Conservation (phyloP, 1,284 basidiomycete species). For the Peniophora sp. region DNA sequence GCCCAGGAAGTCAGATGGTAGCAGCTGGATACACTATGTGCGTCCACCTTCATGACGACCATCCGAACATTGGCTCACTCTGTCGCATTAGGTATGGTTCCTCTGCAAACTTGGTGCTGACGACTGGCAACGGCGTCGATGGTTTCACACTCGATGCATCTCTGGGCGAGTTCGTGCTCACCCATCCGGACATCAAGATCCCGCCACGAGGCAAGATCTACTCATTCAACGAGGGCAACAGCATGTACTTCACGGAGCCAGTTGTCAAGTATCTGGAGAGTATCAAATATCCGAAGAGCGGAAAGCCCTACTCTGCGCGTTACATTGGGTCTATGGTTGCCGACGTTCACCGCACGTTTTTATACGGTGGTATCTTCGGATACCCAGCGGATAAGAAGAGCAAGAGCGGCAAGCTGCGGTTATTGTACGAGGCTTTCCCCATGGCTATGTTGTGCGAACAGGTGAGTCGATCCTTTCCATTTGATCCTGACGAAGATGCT, state of each 20-base stretch:
- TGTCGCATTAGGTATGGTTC: conserved; percentile 84
- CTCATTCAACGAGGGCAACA: conserved; percentile 99
- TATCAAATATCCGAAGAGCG: conserved; percentile 83
- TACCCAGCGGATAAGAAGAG: conserved; percentile 99
- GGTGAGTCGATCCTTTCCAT: conserved; percentile 34
- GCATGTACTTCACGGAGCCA: conserved; percentile 87
- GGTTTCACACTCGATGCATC: conserved; percentile 97
- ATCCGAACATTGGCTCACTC: not conserved
- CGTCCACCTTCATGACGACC: conserved; percentile 20
- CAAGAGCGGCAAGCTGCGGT: conserved; percentile 89
- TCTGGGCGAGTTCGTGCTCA: conserved; percentile 97
- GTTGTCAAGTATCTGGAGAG: conserved; percentile 86
- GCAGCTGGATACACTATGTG: conserved; percentile 96
- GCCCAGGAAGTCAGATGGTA: conserved; percentile 96
- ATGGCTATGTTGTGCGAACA: conserved; percentile 97
- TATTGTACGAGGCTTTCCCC: conserved; percentile 99
- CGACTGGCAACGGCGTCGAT: conserved; percentile 94
- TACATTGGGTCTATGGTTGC: conserved; percentile 99
- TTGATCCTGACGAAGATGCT: not conserved
- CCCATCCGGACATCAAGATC: conserved; percentile 95
- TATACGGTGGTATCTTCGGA: conserved; percentile 98
- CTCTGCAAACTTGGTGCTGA: conserved; percentile 94
- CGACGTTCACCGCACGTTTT: conserved; percentile 91
- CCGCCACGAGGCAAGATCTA: conserved; percentile 97
- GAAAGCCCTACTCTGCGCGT: conserved; percentile 86